Base-by-base conservation (phyloP, 1,284 basidiomycete species). In the Cryptococcus neoformans region DNA sequence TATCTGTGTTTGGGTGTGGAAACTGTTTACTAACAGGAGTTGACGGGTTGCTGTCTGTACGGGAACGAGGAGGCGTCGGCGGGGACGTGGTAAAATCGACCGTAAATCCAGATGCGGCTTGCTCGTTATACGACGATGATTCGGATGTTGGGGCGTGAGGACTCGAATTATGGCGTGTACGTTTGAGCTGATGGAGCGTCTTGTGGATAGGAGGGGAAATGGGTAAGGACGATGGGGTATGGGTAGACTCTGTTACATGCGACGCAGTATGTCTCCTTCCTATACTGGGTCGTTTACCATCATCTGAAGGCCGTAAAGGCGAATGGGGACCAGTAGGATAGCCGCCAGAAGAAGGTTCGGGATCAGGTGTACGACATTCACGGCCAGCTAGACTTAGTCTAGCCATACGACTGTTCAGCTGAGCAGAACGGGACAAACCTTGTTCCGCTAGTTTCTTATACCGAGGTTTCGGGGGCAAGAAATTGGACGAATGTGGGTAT, bases 371-470 rank as follows among this genome's bases (percentile, higher is more conserved):
- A n/a, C 38, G 49, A 37, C 50, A 49, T 0, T 48, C 28, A 28
- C 47, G 28, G 4, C 53, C 56, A 40, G 44, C 42, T 34, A 60
- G 44, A 48, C 56, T 60, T 34, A 60, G 53, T 40, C 59, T 34
- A 4, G 59, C 59, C 17, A 57, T 40, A 28, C 50, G 49, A 35
- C 46, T 44, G 35, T 60, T 60, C 45, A 60, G 3, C 36, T 60
- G 59, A 4, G 59, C 59, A 1, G 59, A 60, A 4, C 59, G 55
- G 6, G 16, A 36, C 4, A 60, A 38, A 41, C 55, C 51, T 5
- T 48, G 39, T 38, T 57, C 55, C n/a, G 4, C 49, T 14, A 34
- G 42, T 9, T n/a, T 10, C 34, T 42, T 55, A 49, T 28, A 7
- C 17, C 17, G 9, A 5, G 53, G 45, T 35, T 55, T 54, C 3